Base-by-base conservation (phyloP, 2,329 filamentous ascomycete genomes). In the Claviceps maximensis region DNA sequence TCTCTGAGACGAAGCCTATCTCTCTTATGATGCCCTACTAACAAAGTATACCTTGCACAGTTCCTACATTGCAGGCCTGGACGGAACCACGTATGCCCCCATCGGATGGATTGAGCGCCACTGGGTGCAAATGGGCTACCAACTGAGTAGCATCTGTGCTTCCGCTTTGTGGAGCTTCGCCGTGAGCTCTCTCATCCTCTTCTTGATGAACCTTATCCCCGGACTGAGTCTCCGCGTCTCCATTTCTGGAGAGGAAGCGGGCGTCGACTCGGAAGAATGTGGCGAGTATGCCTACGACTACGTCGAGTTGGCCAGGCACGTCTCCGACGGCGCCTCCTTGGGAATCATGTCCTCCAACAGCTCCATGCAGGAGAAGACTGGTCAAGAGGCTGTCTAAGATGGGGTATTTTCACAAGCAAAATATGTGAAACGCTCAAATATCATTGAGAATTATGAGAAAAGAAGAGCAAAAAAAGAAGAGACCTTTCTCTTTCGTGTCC, bases 241-340 rank as follows among this genome's bases (percentile, higher is more conserved):
- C 15, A 72, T 80, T 58, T 82, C 83, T 60, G 82, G 84, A 50
- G 84, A 87, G 69, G 76, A 87, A 51, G 72, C 84, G 25, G 84
- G 84, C 50, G 71, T 82, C 31, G 86, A 89, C 62, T 85, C 89
- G 62, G 78, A 80, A 65, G 83, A 89, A 71, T 82, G 89, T 50
- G 86, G 86, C 68, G 86, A 90, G 70, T 89, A 89, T 62, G 86
- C 86, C 29, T 89, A 89, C 72, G 86, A 89, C 67, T 89, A 89
- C 66, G 86, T 89, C 60, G 86, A 89, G 77, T 64, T 81, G 48
- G 74, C 73, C 42, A 74, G 78, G 53, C 84, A 90, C 60, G 80
- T 89, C 53, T 70, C 67, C 55, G 74, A 69, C 53, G 56, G 60
- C 25, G 58, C 58, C 8, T 58, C 59, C 53, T 54, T 57, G n/a